These are phyloP conservation scores for Colletotrichum sp. DNA, from an alignment of 2,329 filamentous ascomycete species.

Conservation along the genomic window DNA sequence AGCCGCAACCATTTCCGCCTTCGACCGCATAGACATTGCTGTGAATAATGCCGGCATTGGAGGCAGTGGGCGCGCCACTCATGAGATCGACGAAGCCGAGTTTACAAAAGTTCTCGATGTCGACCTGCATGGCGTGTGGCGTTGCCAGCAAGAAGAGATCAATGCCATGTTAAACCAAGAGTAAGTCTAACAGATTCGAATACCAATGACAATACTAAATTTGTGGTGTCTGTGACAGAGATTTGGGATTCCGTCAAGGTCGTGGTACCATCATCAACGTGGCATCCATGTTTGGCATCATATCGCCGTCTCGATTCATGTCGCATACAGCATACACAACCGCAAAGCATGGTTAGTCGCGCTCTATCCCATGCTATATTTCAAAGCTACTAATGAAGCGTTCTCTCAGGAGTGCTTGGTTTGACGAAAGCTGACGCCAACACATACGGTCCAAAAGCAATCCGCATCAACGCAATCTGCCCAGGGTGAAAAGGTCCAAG, in stretches of 20 bases:
- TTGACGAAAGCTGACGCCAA: slow-evolving; percentile 59
- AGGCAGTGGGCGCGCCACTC: slow-evolving; percentile 44
- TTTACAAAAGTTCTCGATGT: slow-evolving; percentile 56
- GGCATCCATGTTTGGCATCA: slow-evolving; percentile 55
- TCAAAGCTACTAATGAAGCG: background rate
- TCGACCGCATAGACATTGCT: slow-evolving; percentile 59
- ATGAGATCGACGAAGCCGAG: slow-evolving; percentile 49
- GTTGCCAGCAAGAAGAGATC: slow-evolving; percentile 60
- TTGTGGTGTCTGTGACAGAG: slow-evolving; percentile 23
- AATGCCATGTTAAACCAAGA: slow-evolving; percentile 56
- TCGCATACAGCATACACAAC: slow-evolving; percentile 52
- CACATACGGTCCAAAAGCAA: slow-evolving; percentile 53
- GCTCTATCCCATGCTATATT: background rate
- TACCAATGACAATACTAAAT: background rate
- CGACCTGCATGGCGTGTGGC: slow-evolving; percentile 61
- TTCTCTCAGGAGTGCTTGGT: slow-evolving; percentile 43
- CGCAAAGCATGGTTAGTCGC: slow-evolving; percentile 51
- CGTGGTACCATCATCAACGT: slow-evolving; percentile 60
- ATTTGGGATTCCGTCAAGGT: slow-evolving; percentile 41
- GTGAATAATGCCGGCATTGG: slow-evolving; percentile 61
- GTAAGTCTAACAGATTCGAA: slow-evolving; percentile 23
- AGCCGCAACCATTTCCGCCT: slow-evolving; percentile 42
- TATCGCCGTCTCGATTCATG: slow-evolving; percentile 39
- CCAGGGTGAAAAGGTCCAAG: slow-evolving; percentile 42
- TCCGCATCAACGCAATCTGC: slow-evolving; percentile 67